Conservation (phyloP, 2,329 filamentous ascomycete species). For the Scedosporium apiospermum region DNA sequence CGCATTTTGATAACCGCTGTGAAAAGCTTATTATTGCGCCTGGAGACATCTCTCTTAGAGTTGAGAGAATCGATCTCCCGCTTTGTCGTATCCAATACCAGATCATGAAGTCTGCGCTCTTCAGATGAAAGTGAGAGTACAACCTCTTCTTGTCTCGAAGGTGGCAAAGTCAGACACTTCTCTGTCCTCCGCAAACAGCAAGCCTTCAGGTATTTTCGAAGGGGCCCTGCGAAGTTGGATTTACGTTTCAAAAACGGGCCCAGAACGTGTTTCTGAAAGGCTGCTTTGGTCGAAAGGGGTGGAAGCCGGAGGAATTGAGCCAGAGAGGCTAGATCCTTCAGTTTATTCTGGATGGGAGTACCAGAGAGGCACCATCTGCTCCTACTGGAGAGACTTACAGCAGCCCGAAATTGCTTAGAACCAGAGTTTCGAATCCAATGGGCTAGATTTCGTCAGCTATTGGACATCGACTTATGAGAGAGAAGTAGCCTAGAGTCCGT, state of each 20-base stretch:
- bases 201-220: background rate
- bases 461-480: background rate
- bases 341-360: background rate
- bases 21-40: background rate
- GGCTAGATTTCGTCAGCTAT: background rate
- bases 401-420: background rate
- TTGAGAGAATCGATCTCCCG: background rate
- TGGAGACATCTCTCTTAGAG: background rate
- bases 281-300: background rate
- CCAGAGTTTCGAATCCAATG: background rate
- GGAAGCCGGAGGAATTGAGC: background rate
- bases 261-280: background rate
- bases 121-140: background rate
- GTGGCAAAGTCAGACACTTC: background rate
- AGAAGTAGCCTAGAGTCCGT: background rate
- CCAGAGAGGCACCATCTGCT: background rate
- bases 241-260: background rate
- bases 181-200: background rate
- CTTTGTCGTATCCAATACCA: background rate
- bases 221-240: background rate
- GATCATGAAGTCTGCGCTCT: background rate
- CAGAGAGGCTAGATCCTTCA: background rate
- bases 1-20: background rate
- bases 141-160: background rate
- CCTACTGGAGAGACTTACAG: background rate